Conservation (phyloP, 2,329 filamentous ascomycete species). For the Macrophomina pseudophaseolina region DNA sequence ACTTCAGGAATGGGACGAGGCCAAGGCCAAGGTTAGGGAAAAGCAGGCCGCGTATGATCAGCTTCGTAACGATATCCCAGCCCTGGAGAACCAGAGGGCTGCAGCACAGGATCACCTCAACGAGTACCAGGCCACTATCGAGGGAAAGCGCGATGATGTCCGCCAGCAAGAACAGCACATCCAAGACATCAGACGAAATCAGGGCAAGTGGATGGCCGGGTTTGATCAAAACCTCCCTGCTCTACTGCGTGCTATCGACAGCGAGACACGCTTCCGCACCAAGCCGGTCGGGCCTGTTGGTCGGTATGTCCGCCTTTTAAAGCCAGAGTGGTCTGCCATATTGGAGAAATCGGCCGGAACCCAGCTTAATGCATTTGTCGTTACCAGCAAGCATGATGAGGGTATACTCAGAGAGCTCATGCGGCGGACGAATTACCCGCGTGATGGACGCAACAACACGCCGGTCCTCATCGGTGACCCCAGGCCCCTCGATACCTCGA, state of each 20-base stretch:
- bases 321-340: slow-evolving; percentile 82
- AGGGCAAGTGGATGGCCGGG: slow-evolving; percentile 64
- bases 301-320: slow-evolving; percentile 73
- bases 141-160: slow-evolving; percentile 55
- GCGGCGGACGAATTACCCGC: slow-evolving; percentile 56
- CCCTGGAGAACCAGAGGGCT: slow-evolving; percentile 42
- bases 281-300: slow-evolving; percentile 86
- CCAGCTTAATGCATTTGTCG: slow-evolving; percentile 77
- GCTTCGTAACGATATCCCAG: slow-evolving; percentile 45
- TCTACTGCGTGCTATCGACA: slow-evolving; percentile 71
- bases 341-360: slow-evolving; percentile 78
- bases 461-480: slow-evolving; percentile 60
- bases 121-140: slow-evolving; percentile 33
- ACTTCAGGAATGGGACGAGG: slow-evolving; percentile 63
- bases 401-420: slow-evolving; percentile 70
- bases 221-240: slow-evolving; percentile 67
- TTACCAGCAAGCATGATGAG: slow-evolving; percentile 77
- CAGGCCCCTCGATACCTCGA: slow-evolving; percentile 60
- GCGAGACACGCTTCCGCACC: slow-evolving; percentile 70
- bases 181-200: slow-evolving; percentile 59
- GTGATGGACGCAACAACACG: neutral
- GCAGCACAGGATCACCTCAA: slow-evolving; percentile 36
- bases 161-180: slow-evolving; percentile 58
- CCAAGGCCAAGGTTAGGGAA: slow-evolving; percentile 56
- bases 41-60: slow-evolving; percentile 50